Evolutionary conservation across 306 rosid genomes (phyloP), one percentile per base, ranked within the genome.

Genomic region (Rosa chinensis): DNA sequence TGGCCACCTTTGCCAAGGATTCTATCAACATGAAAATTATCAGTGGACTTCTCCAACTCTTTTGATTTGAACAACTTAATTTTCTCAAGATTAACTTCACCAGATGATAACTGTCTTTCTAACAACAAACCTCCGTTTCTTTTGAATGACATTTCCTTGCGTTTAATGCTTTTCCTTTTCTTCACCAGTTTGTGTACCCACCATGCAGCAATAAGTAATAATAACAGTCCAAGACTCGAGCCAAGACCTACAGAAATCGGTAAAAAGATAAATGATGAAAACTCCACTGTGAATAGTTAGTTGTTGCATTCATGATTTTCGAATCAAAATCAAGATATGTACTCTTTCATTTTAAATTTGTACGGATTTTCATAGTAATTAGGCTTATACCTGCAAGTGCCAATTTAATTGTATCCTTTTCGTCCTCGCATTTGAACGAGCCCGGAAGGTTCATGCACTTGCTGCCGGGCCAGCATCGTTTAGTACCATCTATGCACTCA

Each of bases 1-100:
- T 81, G 77, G 37, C 84, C 74, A 47, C 84, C 84, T 1, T 76
- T 61, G 10, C 81, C 81, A 17, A 76, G 59, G 58, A 74, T 80
- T 80, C 83, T 73, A 37, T 73, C 64, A 1, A 12, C 23, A 12
- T 52, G 69, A 20, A 80, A 80, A 23, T 43, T 55, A 53, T 80
- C 83, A 0, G 83, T 80, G 39, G 83, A 70, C 69, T 74, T 80
- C 59, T 74, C 61, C 20, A 77, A 77, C 49, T 77, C 80, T n/a
- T 66, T n/a, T 21, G 80, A 66, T 14, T 66, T 77, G 74, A 66
- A 77, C 66, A 77, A 48, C 53, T n/a, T 77, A 2, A 52, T 77
- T 21, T 77, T 77, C 25, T 77, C 73, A 12, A 77, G 23, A 20
- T 77, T 49, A 37, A 5, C 74, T 21, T 77, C 80, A 49, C 80